phyloP scores from a whole-genome alignment of 768 basidiomycete genomes.

The Hemileccinum rubropunctum region DNA sequence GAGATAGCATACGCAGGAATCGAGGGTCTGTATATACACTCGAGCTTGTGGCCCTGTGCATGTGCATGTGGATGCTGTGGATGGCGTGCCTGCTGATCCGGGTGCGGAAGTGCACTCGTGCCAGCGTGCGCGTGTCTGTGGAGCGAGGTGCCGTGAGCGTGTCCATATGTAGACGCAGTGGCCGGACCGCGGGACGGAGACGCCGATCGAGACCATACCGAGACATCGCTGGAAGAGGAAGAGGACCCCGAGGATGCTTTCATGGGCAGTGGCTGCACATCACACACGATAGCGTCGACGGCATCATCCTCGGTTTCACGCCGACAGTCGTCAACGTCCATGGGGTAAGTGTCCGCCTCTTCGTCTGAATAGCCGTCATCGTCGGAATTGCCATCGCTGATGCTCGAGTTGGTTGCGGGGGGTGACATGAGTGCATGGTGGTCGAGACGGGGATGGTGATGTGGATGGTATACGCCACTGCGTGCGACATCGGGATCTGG shows the following conservation, averaged over 20 bases:
- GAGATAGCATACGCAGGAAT: constrained; percentile 32
- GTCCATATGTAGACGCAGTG: neutral
- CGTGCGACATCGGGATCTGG: constrained; percentile 20
- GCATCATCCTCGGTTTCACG: neutral
- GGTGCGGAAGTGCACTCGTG: neutral
- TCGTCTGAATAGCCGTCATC: constrained; percentile 29
- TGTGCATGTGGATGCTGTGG: neutral
- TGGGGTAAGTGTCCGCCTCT: constrained; percentile 18
- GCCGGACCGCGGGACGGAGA: constrained; percentile 21
- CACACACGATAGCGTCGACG: neutral
- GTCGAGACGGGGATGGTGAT: neutral
- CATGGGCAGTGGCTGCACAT: constrained; percentile 1
- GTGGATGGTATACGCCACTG: constrained; percentile 13
- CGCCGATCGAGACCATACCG: constrained; percentile 25
- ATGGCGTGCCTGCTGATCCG: constrained; percentile 18
- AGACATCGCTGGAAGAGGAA: constrained; percentile 21
- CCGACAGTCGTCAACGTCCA: constrained; percentile 21
- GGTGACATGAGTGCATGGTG: constrained; percentile 28
- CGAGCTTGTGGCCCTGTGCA: neutral
- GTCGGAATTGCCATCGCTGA: constrained; percentile 28
- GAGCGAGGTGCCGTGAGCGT: neutral
- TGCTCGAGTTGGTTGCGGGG: constrained; percentile 28
- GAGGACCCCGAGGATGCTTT: constrained; percentile 23
- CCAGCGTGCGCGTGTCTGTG: constrained; percentile 11
- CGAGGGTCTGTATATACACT: constrained; percentile 30